Percentiles rank a stretch among this genome's conserved stretches.
Conservation (phyloP, 192 early-diverging fungal species). For the Obelidium mucronatum region DNA sequence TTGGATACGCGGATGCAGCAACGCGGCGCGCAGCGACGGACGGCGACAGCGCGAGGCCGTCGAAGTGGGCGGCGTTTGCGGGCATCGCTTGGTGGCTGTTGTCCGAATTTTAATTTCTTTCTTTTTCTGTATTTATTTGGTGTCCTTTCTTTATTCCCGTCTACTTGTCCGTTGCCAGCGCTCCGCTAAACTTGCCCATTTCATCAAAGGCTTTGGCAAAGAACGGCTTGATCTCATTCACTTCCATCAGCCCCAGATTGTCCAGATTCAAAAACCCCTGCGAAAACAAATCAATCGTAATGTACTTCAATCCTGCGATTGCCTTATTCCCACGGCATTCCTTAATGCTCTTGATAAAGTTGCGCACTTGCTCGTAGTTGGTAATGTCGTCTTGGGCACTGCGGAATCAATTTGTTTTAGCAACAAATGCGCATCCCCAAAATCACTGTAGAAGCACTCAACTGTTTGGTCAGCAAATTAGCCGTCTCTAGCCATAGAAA, state of each 20-base stretch:
- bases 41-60: no score
- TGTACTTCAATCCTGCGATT: slow-evolving; percentile 63
- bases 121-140: no score
- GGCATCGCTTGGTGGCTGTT: no score
- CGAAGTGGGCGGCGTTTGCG: no score
- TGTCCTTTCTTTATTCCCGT: no score
- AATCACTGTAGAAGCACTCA: background rate
- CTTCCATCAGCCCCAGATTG: slow-evolving; percentile 83
- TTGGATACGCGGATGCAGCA: no score
- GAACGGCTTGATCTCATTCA: slow-evolving; percentile 94
- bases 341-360: slow-evolving; percentile 82
- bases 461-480: slow-evolving; percentile 78
- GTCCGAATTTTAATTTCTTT: no score
- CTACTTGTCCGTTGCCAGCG: slow-evolving; percentile 9
- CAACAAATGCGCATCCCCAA: background rate
- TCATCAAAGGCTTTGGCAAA: slow-evolving; percentile 83
- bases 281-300: slow-evolving; percentile 22
- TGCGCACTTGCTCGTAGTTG: slow-evolving; percentile 72
- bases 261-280: slow-evolving; percentile 65
- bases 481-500: slow-evolving; percentile 85
- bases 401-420: background rate
- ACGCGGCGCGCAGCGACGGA: no score
- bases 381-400: slow-evolving; percentile 87
- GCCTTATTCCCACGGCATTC: slow-evolving; percentile 86
- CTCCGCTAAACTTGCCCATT: slow-evolving; percentile 55